Conservation (phyloP, 2,329 filamentous ascomycete species). For the Colletotrichum endophyticum region DNA sequence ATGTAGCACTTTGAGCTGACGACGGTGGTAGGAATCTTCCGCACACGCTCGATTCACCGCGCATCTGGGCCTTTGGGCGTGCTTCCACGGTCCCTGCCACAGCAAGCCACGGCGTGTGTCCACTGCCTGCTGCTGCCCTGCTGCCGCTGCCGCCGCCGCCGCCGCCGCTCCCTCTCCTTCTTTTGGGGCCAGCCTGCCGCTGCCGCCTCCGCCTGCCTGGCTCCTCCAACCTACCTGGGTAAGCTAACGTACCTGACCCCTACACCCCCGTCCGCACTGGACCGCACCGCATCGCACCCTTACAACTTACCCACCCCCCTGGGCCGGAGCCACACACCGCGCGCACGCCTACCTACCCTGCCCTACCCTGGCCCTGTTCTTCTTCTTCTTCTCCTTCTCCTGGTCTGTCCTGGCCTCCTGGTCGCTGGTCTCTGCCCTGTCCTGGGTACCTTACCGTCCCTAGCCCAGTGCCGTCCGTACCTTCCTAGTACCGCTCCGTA, state of each 20-base stretch:
- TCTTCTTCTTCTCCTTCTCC: neutral
- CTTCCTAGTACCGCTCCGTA: constrained; percentile 13
- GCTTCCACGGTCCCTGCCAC: neutral
- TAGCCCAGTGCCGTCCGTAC: neutral
- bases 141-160: neutral
- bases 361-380: neutral
- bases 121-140: neutral
- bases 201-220: neutral
- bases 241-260: neutral
- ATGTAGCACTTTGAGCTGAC: neutral
- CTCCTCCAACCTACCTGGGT: neutral
- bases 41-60: neutral
- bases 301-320: neutral
- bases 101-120: neutral
- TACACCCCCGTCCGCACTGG: neutral
- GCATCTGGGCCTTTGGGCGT: neutral
- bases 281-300: neutral
- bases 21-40: neutral
- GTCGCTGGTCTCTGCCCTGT: neutral
- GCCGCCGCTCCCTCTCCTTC: neutral
- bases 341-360: neutral
- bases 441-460: neutral
- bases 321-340: neutral
- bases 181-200: neutral
- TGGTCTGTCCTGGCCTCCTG: neutral